Base-by-base conservation (phyloP, 2,329 filamentous ascomycete species). In the Xylariaceae sp. region DNA sequence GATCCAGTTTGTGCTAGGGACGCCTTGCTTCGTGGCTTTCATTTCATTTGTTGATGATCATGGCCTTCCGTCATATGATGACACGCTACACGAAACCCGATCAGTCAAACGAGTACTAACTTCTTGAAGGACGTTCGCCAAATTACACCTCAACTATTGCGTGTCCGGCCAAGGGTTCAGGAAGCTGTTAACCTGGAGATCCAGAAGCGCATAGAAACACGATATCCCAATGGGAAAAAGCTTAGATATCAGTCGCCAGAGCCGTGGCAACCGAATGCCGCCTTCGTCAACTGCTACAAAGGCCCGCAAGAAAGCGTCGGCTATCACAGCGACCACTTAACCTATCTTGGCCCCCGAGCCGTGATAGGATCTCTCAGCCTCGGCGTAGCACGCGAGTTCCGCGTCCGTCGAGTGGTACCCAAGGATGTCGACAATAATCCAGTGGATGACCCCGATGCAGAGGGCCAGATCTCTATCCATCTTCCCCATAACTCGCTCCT, bases 271-370 rank as follows among this genome's bases (percentile, higher is more conserved):
- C 87, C 91, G 9, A 97, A 97, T 58, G 88, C 89, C 0, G 89
- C 90, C 0, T 91, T 96, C 57, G 90, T 95, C 13, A 98, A 98
- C 62, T 95, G 89, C 68, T 98, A 98, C 62, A 73, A 83, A 53
- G 90, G 90, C 0, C 83, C 81, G 0, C 73, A 81, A 9, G 81
- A 97, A 66, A 88, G 75, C 46, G 90, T 97, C 1, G 93, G 93
- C 24, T 97, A 88, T 65, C 93, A 98, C 64, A 83, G 86, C 28
- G 93, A 98, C 60, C 87, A 95, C 54, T 73, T 96, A 13, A 96
- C 91, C 0, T 97, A 97, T 57, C 76, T 97, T 1, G 93, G 93
- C 0, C 93, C 93, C 0, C 81, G 86, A 7, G 80, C 91, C 6
- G 75, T 95, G 17, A 97, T 97, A 44, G 93, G 90, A 1, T 94